Conservation (phyloP, 2,329 filamentous ascomycete species). For the Aspergillus calidoustus region DNA sequence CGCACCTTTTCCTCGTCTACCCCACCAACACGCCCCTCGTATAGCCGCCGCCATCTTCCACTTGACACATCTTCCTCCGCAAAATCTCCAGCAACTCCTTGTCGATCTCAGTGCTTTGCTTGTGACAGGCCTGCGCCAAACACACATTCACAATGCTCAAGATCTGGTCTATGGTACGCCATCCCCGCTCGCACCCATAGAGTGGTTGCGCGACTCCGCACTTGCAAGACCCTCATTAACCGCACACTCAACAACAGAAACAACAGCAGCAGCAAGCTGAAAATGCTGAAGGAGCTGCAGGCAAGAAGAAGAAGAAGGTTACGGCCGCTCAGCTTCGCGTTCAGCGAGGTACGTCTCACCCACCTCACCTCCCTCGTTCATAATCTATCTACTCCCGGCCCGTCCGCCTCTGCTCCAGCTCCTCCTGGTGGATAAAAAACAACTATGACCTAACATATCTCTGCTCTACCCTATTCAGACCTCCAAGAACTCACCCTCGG, state of each 20-base stretch:
- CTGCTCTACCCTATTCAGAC: slow-evolving; percentile 36
- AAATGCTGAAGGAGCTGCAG: slow-evolving; percentile 78
- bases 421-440: background rate
- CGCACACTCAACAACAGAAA: slow-evolving; percentile 32
- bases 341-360: slow-evolving; percentile 75
- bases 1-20: background rate
- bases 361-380: background rate
- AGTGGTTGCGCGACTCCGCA: background rate
- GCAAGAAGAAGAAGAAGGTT: slow-evolving; percentile 96
- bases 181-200: background rate
- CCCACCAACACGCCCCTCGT: slow-evolving; percentile 15
- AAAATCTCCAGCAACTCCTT: background rate
- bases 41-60: background rate
- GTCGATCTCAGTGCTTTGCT: background rate
- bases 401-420: background rate
- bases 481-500: slow-evolving; percentile 57
- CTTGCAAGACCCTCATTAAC: background rate
- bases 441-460: background rate
- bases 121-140: background rate
- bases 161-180: slow-evolving; percentile 95
- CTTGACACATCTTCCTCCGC: background rate
- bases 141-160: slow-evolving; percentile 77
- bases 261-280: slow-evolving; percentile 97
- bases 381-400: background rate
- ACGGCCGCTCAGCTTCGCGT: slow-evolving; percentile 93